These are phyloP conservation scores for Gymnopilus dilepis DNA, from an alignment of 768 basidiomycete species.

Conservation along the genomic window DNA sequence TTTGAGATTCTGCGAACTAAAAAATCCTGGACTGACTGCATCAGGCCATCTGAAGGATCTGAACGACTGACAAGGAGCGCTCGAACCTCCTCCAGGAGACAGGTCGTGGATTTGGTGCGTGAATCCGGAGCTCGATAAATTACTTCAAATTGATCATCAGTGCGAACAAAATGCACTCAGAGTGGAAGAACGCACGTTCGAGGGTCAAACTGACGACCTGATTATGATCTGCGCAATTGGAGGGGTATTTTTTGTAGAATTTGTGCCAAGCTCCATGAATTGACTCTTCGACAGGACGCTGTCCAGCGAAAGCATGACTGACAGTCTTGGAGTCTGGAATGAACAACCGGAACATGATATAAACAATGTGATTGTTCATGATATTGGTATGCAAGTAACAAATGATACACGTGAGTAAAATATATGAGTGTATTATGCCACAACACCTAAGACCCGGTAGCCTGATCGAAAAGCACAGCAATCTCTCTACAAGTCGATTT, in stretches of 20 bases:
- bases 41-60: too few species aligned
- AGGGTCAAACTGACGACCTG: background rate
- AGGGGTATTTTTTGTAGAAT: background rate
- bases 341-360: background rate
- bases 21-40: too few species aligned
- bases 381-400: background rate
- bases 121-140: background rate
- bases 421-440: background rate
- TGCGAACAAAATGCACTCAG: background rate
- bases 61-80: too few species aligned
- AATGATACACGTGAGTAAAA: slow-evolving; percentile 4
- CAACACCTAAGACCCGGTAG: background rate
- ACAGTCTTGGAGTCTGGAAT: background rate
- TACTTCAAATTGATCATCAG: background rate
- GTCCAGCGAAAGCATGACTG: background rate
- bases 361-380: background rate
- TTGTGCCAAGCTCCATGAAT: background rate
- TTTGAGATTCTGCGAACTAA: too few species aligned
- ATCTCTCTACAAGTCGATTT: slow-evolving; percentile 75
- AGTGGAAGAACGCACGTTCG: background rate
- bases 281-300: background rate
- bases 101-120: background rate
- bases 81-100: too few species aligned
- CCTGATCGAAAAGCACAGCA: slow-evolving; percentile 20
- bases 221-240: too few species aligned